These are phyloP conservation scores for Russula vinacea DNA, from an alignment of 768 basidiomycete species.

Conservation along the genomic window DNA sequence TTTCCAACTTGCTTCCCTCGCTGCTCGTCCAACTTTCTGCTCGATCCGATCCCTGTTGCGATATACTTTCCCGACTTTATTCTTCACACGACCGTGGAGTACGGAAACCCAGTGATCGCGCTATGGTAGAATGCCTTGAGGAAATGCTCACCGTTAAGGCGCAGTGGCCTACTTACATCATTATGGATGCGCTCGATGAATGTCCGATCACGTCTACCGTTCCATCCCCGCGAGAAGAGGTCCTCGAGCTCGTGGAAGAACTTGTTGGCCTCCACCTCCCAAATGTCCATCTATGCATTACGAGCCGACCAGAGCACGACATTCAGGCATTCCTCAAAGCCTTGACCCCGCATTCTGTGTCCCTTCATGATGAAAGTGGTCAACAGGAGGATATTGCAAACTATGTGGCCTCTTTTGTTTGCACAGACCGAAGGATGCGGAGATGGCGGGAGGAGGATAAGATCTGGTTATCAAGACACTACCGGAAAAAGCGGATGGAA, in stretches of 20 bases:
- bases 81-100: background rate
- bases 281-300: background rate
- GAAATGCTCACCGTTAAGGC: background rate
- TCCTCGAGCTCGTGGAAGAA: no score
- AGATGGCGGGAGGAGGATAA: constrained; percentile 7
- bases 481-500: constrained; percentile 1
- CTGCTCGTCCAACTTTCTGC: constrained; percentile 2
- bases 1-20: background rate
- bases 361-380: constrained; percentile 5
- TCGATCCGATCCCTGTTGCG: background rate
- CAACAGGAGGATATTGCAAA: background rate
- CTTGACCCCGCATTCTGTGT: background rate
- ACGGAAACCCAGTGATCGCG: background rate
- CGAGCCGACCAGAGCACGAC: constrained; percentile 16
- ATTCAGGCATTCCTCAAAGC: background rate
- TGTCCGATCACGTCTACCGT: background rate
- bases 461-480: background rate
- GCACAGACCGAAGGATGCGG: background rate
- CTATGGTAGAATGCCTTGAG: background rate
- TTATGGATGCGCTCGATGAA: background rate
- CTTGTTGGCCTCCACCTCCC: background rate
- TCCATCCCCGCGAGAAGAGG: no score
- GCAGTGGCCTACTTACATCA: background rate
- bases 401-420: constrained; percentile 4
- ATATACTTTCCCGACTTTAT: constrained; percentile 1